phyloP scores from a whole-genome alignment of 2,329 filamentous ascomycete species.

The Ustulina deusta region DNA sequence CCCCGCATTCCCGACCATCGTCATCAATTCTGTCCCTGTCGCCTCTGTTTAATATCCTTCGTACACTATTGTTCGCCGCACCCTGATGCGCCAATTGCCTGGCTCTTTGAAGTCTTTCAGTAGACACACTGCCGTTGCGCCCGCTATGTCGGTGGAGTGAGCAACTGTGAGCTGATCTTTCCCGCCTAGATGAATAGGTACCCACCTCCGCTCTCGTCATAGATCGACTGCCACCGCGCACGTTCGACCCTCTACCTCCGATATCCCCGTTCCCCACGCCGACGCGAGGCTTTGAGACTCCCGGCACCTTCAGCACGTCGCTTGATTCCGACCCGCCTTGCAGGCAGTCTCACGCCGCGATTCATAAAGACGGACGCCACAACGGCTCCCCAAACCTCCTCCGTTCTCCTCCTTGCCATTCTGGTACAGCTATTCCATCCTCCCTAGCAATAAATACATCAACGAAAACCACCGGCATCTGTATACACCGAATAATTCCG shows the following conservation, averaged over 20 bases:
- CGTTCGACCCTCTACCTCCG: slow-evolving; percentile 44
- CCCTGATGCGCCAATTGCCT: slow-evolving; percentile 26
- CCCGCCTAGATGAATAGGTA: slow-evolving; percentile 31
- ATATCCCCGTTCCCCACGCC: slow-evolving; percentile 45
- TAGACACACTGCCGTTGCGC: slow-evolving; percentile 15
- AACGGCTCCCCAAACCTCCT: slow-evolving; percentile 59
- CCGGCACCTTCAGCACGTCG: slow-evolving; percentile 22
- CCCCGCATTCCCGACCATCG: slow-evolving; percentile 34
- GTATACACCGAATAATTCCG: slow-evolving; percentile 21
- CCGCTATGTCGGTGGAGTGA: slow-evolving; percentile 13
- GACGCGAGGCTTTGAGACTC: slow-evolving; percentile 26
- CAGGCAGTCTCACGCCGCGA: slow-evolving; percentile 47
- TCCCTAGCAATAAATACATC: slow-evolving; percentile 57
- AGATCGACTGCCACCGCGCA: slow-evolving; percentile 37
- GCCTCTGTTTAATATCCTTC: slow-evolving; percentile 19
- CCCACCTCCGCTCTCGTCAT: slow-evolving; percentile 42
- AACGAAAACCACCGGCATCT: slow-evolving; percentile 31
- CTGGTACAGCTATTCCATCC: slow-evolving; percentile 65
- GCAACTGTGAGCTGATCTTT: slow-evolving; percentile 34
- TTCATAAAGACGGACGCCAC: slow-evolving; percentile 63
- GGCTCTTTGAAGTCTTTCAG: slow-evolving; percentile 9
- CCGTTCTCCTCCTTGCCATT: slow-evolving; percentile 61
- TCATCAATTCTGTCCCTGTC: slow-evolving; percentile 20
- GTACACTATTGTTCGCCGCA: slow-evolving; percentile 3
- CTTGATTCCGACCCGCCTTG: slow-evolving; percentile 31